Evolutionary conservation across 78 protist genomes (phyloP).

Genomic region (Pelomyxa schiedti): DNA sequence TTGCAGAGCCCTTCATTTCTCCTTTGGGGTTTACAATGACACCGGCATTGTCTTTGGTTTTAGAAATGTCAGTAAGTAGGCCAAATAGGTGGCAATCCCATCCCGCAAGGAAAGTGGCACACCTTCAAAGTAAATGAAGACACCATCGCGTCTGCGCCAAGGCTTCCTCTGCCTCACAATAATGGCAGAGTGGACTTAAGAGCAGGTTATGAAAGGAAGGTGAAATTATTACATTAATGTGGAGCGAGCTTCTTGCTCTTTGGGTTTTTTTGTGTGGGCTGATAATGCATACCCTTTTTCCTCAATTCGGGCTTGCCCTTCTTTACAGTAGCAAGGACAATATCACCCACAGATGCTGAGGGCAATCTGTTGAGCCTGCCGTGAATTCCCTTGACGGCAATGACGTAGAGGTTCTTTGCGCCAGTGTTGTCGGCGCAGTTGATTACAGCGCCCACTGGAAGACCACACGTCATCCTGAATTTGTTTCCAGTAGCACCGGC

Average conservation of each 20-base stretch:
- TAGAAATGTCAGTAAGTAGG: too few species aligned
- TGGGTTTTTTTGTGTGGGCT: too few species aligned
- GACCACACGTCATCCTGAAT: conserved; percentile 47
- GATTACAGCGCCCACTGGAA: conserved; percentile 87
- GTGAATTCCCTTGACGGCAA: conserved; percentile 87
- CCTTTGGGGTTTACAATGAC: conserved; percentile 97
- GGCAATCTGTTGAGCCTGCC: conserved; percentile 96
- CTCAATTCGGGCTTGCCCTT: conserved; percentile 98
- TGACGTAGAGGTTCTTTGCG: conserved; percentile 97
- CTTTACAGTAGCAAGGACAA: conserved; percentile 95
- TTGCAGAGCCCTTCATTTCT: conserved; percentile 97
- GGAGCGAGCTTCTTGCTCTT: too few species aligned
- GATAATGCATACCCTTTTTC: conserved; percentile 89
- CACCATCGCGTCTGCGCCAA: conserved; percentile 91
- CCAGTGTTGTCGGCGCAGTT: conserved; percentile 99
- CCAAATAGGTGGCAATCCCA: not conserved
- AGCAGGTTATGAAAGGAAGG: too few species aligned
- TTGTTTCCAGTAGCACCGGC: conserved; percentile 45
- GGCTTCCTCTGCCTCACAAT: conserved; percentile 95
- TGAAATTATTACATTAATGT: too few species aligned
- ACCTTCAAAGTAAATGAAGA: conserved; percentile 89
- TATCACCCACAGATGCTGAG: conserved; percentile 91
- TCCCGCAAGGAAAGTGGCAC: not conserved
- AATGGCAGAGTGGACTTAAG: conserved; percentile 87
- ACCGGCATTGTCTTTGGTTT: conserved; percentile 91